These are phyloP conservation scores for Pyropia haitanensis DNA, from an alignment of 23 red algal genomes.

Conservation along the genomic window DNA sequence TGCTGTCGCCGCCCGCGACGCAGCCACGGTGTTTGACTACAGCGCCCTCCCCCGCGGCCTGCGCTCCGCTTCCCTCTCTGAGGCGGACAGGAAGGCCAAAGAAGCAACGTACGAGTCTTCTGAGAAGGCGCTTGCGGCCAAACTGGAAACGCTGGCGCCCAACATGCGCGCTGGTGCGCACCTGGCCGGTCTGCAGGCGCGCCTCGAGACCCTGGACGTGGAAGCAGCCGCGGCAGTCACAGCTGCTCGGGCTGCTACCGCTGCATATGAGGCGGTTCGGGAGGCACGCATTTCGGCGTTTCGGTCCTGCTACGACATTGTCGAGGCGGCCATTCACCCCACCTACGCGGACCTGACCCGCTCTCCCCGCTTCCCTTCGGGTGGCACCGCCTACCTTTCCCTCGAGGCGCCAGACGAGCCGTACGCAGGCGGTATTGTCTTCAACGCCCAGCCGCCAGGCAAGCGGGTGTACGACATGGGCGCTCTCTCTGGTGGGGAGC, in stretches of 20 bases:
- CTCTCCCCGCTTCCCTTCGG: slow-evolving; percentile 53
- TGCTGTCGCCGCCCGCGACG: no score
- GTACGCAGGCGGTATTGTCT: slow-evolving; percentile 82
- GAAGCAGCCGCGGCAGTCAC: slow-evolving; percentile 57
- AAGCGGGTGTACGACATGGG: slow-evolving; percentile 96
- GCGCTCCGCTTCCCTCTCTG: no score
- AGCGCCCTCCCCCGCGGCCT: no score
- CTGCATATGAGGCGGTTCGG: slow-evolving; percentile 43
- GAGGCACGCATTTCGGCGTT: slow-evolving; percentile 71
- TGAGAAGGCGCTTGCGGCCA: slow-evolving; percentile 13
- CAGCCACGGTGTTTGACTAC: no score
- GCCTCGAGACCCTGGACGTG: slow-evolving; percentile 52
- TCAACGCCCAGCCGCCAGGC: slow-evolving; percentile 87
- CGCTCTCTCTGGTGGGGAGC: slow-evolving; percentile 87
- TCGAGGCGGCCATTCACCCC: slow-evolving; percentile 62
- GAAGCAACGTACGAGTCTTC: no score
- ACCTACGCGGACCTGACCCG: slow-evolving; percentile 90
- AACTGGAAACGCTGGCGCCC: slow-evolving; percentile 70
- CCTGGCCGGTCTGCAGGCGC: slow-evolving; percentile 44
- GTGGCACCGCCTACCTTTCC: slow-evolving; percentile 75
- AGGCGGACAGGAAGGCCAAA: no score
- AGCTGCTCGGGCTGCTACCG: slow-evolving; percentile 35
- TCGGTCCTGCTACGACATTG: slow-evolving; percentile 55
- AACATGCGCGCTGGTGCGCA: slow-evolving; percentile 81
- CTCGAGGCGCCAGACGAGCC: slow-evolving; percentile 87